Base-by-base conservation (phyloP, 75 land plant species). In the Selaginella tamariscina region DNA sequence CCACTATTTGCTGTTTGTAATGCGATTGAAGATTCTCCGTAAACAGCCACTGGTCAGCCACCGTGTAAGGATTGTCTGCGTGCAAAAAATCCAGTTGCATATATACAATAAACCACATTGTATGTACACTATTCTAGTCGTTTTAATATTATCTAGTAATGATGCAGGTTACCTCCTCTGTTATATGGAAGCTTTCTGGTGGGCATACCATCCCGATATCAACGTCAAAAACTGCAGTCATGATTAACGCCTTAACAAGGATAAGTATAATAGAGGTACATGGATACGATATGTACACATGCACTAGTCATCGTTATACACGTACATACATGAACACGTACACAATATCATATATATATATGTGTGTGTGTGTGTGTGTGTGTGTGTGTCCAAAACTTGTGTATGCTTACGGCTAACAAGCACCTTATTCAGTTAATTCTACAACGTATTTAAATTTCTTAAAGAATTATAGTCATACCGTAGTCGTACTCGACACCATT, bases 151-250 rank as follows among this genome's bases (percentile, higher is more conserved):
- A 54, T 2, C 0, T 22, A 13, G 1, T 21, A 49, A 9, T 24
- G 22, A 71, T 29, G 64, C 49, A 68, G 32, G 33, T 66, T 65
- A 95, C 99, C 92, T 91, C 92, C 77, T 56, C 72, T 69, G 72
- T 95, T 95, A 66, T 84, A 91, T 2, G 96, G 96, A 24, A 95
- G 72, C 73, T 91, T 95, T 26, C 97, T 80, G 2, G 83, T 75
- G 0, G 99, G 99, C 67, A 80, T 83, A 15, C 99, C 99, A 82
- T 90, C 96, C 49, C 99, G 79, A 95, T 87, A 56, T 91, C 97
- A 64, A 95, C 99, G 82, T 95, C 99, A 84, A 95, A 95, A 32
- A 90, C 99, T 95, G 75, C 69, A 55, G 15, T n/a, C n/a, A n/a
- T n/a, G n/a, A n/a, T n/a, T n/a, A n/a, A n/a, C n/a, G n/a, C n/a